Evolutionary conservation across 2,329 filamentous ascomycete genomes (phyloP).

Genomic region (Colletotrichum salicis): DNA sequence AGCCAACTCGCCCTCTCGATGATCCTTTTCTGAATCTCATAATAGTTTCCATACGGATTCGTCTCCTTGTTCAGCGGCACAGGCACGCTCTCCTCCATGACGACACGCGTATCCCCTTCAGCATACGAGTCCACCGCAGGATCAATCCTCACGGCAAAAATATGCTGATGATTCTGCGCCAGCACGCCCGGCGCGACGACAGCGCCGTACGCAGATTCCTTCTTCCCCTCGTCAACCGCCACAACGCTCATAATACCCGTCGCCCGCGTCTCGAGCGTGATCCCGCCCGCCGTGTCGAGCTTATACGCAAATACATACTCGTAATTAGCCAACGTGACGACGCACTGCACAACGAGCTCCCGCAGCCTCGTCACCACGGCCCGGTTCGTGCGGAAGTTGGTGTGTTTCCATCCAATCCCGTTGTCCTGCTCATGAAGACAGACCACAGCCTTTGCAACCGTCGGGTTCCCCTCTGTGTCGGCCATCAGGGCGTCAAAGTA

Average conservation of each 20-base stretch:
- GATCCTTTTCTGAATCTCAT: slow-evolving; percentile 61
- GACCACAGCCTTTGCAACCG: slow-evolving; percentile 66
- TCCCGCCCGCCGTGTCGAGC: slow-evolving; percentile 70
- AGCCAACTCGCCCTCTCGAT: slow-evolving; percentile 59
- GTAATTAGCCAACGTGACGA: slow-evolving; percentile 77
- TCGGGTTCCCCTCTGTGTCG: slow-evolving; percentile 63
- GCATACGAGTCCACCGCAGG: slow-evolving; percentile 65
- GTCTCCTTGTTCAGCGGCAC: slow-evolving; percentile 57
- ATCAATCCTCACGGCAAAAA: slow-evolving; percentile 74
- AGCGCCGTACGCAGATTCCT: slow-evolving; percentile 64
- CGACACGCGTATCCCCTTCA: slow-evolving; percentile 61
- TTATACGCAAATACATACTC: slow-evolving; percentile 68
- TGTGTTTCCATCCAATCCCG: slow-evolving; percentile 78
- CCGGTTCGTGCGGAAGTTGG: slow-evolving; percentile 72
- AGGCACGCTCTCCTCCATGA: slow-evolving; percentile 50
- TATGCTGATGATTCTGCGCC: slow-evolving; percentile 77
- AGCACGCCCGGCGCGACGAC: slow-evolving; percentile 72
- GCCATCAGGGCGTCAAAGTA: slow-evolving; percentile 69
- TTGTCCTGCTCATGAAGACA: slow-evolving; percentile 79
- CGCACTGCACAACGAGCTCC: slow-evolving; percentile 74
- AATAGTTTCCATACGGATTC: slow-evolving; percentile 72
- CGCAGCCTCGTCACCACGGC: slow-evolving; percentile 70
- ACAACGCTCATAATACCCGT: slow-evolving; percentile 73
- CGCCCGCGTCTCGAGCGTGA: slow-evolving; percentile 71
- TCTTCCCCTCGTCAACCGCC: slow-evolving; percentile 65